Evolutionary conservation across 345 rosid genomes (phyloP).

Genomic region (Lenwebbia sp.): DNA sequence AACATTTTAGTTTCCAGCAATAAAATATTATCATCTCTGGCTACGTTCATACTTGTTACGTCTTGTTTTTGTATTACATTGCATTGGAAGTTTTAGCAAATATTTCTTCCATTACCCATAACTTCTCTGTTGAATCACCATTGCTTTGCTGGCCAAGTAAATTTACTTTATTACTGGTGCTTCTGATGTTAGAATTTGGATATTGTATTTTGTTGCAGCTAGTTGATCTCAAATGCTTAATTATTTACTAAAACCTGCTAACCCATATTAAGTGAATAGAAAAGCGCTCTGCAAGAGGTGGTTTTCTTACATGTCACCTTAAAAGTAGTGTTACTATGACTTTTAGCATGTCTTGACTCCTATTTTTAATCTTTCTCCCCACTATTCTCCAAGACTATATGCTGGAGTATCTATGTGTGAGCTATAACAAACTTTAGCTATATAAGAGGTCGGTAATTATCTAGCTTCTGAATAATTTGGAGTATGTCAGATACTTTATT

Average conservation of each 20-base stretch:
- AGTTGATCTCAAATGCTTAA: neutral
- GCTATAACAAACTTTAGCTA: neutral
- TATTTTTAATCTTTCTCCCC: neutral
- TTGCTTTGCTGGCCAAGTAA: neutral
- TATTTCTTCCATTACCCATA: neutral
- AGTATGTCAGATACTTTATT: neutral
- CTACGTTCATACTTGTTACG: neutral
- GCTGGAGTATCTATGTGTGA: neutral
- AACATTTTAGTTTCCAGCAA: neutral
- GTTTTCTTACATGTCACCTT: neutral
- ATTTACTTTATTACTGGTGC: neutral
- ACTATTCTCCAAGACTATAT: neutral
- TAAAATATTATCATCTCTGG: neutral
- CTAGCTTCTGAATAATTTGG: neutral
- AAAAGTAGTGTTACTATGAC: neutral
- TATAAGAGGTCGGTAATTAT: neutral
- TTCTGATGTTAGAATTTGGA: neutral
- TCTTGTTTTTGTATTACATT: neutral
- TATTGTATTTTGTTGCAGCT: neutral
- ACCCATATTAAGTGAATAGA: neutral
- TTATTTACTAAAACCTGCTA: neutral
- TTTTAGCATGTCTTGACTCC: neutral
- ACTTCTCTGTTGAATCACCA: neutral
- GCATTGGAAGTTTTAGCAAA: neutral
- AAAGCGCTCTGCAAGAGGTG: neutral